Evolutionary conservation across 257 asterid species (phyloP), one percentile per base, ranked within the genome.

Genomic region (Capsicum chinense): DNA sequence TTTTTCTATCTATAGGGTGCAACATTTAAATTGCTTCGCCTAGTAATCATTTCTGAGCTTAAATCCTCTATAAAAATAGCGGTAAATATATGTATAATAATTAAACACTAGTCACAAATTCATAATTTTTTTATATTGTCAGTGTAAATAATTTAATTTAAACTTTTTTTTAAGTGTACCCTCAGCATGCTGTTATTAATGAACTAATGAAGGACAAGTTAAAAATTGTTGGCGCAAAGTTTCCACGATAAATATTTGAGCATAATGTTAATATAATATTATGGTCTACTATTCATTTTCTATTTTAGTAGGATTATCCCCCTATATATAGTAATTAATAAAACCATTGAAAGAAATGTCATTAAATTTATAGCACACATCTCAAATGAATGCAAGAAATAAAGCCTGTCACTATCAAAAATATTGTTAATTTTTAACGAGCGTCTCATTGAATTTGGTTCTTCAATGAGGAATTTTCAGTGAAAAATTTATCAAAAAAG

Each of bases 171-270:
- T 26, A 26, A n/a, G 11, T 73, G 60, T 52, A 74, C 47, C 62
- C 44, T 21, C 62, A 1, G n/a, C 7, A 9, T 21, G 47, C 62
- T 74, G 44, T 74, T 50, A 74, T 74, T 74, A 50, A 74, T 74
- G 19, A n/a, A 48, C 9, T 48, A 21, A 74, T 74, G 11, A 52
- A 74, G 39, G 44, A 13, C 21, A 52, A 21, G 81, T 21, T 50
- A 7, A 74, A 26, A 74, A 50, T 50, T 74, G 62, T 74, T 50
- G 81, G 81, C 47, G 59, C 42, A 50, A 74, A 74, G 47, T 12
- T 42, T 50, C 21, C 9, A 3, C 37, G 11, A 74, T 74, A 52
- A 74, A 48, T 74, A 74, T 19, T 21, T 0, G 60, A 47, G 12
- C 42, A 50, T 74, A 39, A 26, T 26, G 80, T 50, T n/a, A 50